These are phyloP conservation scores for Populus simonii DNA, from an alignment of 345 rosid species.

Conservation along the genomic window DNA sequence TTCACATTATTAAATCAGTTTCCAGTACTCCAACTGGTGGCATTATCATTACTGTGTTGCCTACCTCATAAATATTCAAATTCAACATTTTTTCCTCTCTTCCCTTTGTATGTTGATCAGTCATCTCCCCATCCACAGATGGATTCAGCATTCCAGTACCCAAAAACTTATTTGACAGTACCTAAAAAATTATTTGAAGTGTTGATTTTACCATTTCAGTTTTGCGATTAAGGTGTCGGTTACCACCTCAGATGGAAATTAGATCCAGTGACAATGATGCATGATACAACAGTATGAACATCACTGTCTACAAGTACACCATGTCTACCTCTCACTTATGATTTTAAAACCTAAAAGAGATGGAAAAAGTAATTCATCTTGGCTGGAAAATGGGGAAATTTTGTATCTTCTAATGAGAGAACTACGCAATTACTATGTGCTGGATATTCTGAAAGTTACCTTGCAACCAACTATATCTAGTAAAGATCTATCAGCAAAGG, in stretches of 20 bases:
- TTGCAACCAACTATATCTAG: constrained; percentile 70
- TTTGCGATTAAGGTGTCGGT: neutral
- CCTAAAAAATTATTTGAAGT: neutral
- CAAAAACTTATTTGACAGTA: neutral
- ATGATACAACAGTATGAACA: neutral
- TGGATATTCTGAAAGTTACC: constrained; percentile 33
- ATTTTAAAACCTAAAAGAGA: neutral
- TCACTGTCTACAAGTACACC: neutral
- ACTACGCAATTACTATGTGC: neutral
- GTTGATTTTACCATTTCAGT: neutral
- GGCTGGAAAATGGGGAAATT: neutral
- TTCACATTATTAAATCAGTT: neutral
- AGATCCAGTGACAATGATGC: neutral
- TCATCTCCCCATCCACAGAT: neutral
- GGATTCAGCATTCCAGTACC: neutral
- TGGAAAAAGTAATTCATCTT: neutral
- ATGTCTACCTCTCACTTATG: neutral
- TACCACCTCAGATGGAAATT: neutral
- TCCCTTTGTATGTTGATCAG: neutral
- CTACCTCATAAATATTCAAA: too few species aligned
- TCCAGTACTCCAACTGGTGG: too few species aligned
- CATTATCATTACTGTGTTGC: too few species aligned
- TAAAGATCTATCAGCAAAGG: constrained; percentile 67
- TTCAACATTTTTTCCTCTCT: neutral
- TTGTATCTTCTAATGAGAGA: neutral